A percentile compares a stretch with the other conserved stretches of the same genome.
Evolutionary conservation across 208 protist species (phyloP).

Genomic region (Acanthamoeba triangularis): DNA sequence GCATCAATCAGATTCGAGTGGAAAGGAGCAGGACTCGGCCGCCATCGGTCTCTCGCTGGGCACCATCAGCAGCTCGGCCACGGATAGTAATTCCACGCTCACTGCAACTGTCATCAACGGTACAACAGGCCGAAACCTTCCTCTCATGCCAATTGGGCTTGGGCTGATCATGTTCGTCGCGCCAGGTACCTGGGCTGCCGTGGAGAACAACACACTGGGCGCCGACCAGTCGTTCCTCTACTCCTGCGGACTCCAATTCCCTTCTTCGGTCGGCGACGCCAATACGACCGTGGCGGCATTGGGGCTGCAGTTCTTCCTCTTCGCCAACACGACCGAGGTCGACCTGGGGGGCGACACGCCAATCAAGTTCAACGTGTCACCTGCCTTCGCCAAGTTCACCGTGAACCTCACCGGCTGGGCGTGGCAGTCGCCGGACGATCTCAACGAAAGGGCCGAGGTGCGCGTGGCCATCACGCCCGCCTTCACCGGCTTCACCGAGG

Average conservation of each 20-base stretch:
- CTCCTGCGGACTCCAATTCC: neutral
- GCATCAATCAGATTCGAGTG: neutral
- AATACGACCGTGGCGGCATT: neutral
- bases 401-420: neutral
- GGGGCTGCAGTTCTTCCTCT: conserved; percentile 8
- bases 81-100: too few relatives aligned
- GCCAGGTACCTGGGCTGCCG: neutral
- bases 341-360: neutral
- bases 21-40: neutral
- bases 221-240: neutral
- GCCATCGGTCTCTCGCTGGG: neutral
- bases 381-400: neutral
- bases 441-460: neutral
- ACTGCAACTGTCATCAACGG: neutral
- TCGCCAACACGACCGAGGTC: neutral
- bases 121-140: neutral
- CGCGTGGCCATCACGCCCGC: neutral
- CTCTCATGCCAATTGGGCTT: too few relatives aligned
- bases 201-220: neutral
- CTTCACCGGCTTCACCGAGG: neutral
- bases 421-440: neutral
- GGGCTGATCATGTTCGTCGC: too few relatives aligned
- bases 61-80: neutral
- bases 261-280: neutral
- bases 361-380: neutral